A percentile compares a stretch with the other conserved stretches of the same genome.
phyloP scores from a whole-genome alignment of 192 early-diverging fungal species.

The Cladochytrium replicatum region DNA sequence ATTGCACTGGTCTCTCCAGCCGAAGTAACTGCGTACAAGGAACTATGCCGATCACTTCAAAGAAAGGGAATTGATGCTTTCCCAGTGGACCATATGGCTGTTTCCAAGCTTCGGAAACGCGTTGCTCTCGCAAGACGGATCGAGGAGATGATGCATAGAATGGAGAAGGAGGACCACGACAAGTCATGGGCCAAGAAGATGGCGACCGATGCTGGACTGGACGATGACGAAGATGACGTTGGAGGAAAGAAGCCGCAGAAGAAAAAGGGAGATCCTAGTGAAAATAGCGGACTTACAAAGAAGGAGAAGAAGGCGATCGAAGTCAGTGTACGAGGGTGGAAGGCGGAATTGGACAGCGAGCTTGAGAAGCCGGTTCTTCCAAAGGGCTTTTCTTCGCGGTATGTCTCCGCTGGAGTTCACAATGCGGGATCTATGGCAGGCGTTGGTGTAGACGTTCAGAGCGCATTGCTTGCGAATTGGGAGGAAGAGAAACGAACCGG shows the following conservation, averaged over 20 bases:
- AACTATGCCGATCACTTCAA: constrained; percentile 71
- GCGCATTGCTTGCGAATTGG: no score
- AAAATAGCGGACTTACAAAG: neutral
- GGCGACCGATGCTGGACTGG: neutral
- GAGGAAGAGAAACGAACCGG: no score
- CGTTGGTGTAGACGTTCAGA: no score
- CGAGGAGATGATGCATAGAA: constrained; percentile 66
- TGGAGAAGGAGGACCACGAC: constrained; percentile 48
- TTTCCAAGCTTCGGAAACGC: constrained; percentile 62
- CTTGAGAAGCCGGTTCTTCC: no score
- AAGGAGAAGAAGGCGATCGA: neutral
- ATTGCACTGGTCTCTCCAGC: constrained; percentile 77
- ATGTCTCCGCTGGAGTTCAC: no score
- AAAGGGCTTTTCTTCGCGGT: no score
- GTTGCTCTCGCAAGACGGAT: constrained; percentile 74
- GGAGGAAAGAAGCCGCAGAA: neutral
- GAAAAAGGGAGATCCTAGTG: neutral
- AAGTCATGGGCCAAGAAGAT: neutral
- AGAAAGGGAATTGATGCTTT: constrained; percentile 57
- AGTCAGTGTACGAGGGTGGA: no score
- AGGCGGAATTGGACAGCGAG: no score
- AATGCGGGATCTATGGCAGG: no score
- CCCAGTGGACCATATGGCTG: constrained; percentile 65
- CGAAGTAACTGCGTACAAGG: constrained; percentile 70
- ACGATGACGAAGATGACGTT: constrained; percentile 5